Conservation (phyloP, 2,329 filamentous ascomycete genomes). For the Hypoxylon sp. region DNA sequence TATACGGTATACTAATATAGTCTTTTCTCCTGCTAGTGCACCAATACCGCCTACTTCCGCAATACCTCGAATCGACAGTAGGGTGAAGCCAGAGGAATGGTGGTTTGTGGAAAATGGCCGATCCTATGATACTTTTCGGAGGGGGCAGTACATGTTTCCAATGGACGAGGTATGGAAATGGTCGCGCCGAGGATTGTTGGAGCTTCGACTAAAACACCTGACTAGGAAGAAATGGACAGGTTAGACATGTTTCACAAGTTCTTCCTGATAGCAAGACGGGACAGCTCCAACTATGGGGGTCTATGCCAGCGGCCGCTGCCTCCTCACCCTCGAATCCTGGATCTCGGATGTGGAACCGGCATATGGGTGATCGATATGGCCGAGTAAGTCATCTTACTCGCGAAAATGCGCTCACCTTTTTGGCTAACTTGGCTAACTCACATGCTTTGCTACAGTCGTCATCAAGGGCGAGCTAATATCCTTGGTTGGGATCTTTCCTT, state of each 20-base stretch:
- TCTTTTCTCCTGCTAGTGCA: constrained; percentile 23
- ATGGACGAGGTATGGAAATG: constrained; percentile 74
- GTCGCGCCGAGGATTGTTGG: background rate
- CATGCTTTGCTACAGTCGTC: constrained; percentile 36
- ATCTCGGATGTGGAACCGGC: constrained; percentile 86
- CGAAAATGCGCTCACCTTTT: background rate
- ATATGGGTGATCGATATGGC: constrained; percentile 93
- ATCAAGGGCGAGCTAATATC: constrained; percentile 44
- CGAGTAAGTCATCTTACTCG: constrained; percentile 64
- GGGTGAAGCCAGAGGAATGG: constrained; percentile 42
- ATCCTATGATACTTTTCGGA: constrained; percentile 74
- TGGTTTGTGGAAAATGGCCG: constrained; percentile 74
- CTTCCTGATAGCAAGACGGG: constrained; percentile 72
- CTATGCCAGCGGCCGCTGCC: constrained; percentile 53
- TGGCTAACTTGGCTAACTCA: constrained; percentile 27
- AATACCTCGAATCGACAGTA: constrained; percentile 32
- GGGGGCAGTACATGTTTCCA: constrained; percentile 79
- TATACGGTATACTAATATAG: constrained; percentile 21
- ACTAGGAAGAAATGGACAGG: constrained; percentile 77
- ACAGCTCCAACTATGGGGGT: constrained; percentile 45
- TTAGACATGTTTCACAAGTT: constrained; percentile 87
- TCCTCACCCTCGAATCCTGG: constrained; percentile 61
- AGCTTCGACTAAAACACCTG: constrained; percentile 26
- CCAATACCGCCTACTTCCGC: constrained; percentile 26
- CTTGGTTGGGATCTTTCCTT: constrained; percentile 55